These are phyloP conservation scores for Aspergillus sp. DNA, from an alignment of 2,329 filamentous ascomycete species.

Conservation along the genomic window DNA sequence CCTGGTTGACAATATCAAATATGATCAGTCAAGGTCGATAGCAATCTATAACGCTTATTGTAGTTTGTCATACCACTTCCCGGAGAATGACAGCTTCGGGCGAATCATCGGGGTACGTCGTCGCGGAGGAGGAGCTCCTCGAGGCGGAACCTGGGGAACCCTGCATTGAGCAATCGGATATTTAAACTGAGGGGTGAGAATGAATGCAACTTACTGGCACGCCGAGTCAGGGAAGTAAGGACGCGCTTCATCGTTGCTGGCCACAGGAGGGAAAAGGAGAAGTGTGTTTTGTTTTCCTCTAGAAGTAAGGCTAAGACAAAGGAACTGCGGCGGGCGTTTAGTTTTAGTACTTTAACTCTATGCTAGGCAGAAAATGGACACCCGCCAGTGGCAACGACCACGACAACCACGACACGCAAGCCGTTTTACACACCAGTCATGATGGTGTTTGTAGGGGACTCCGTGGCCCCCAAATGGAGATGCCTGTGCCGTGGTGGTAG, in stretches of 20 bases:
- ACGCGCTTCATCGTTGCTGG: slow-evolving; percentile 30
- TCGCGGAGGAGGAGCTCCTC: slow-evolving; percentile 8
- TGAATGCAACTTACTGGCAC: slow-evolving; percentile 21
- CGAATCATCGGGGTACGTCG: slow-evolving; percentile 27
- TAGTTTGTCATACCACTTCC: slow-evolving; percentile 31
- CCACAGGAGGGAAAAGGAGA: not conserved
- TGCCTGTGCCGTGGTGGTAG: not conserved
- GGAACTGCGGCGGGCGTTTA: not conserved
- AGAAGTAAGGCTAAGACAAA: not conserved
- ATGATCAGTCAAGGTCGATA: slow-evolving; percentile 4
- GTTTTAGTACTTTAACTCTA: too few species aligned
- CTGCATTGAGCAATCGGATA: slow-evolving; percentile 1
- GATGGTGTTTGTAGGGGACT: not conserved
- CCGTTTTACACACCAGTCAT: not conserved
- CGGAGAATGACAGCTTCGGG: slow-evolving; percentile 34
- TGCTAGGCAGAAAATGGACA: not conserved
- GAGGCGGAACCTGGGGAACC: slow-evolving; percentile 16
- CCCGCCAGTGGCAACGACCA: not conserved
- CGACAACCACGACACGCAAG: not conserved
- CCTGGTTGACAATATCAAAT: slow-evolving; percentile 42
- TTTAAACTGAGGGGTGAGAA: not conserved
- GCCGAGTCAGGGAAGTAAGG: slow-evolving; percentile 25
- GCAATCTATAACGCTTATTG: not conserved
- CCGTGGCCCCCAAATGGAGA: not conserved
- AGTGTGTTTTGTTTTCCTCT: not conserved